phyloP scores from a whole-genome alignment of 192 early-diverging fungal species.

The Coemansia sp. region DNA sequence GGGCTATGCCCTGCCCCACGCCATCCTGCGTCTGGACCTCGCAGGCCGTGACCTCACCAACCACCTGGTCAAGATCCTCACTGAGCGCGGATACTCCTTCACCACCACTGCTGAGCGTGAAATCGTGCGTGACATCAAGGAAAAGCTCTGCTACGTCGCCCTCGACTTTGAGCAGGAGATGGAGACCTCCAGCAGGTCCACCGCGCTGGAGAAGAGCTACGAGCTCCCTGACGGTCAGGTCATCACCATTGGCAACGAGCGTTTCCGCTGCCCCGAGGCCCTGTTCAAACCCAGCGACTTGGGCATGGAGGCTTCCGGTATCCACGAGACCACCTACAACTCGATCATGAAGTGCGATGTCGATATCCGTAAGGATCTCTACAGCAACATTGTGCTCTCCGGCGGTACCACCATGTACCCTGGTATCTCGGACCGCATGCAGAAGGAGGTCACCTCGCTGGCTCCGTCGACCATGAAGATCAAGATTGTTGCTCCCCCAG shows the following conservation, averaged over 20 bases:
- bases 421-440: slow-evolving; percentile 96
- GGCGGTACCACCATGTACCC: slow-evolving; percentile 98
- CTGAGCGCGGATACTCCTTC: slow-evolving; percentile 95
- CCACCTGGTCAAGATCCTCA: slow-evolving; percentile 90
- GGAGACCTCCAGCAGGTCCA: slow-evolving; percentile 89
- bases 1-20: slow-evolving; percentile 93
- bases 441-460: slow-evolving; percentile 94
- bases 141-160: slow-evolving; percentile 98
- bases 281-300: slow-evolving; percentile 96
- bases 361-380: slow-evolving; percentile 94
- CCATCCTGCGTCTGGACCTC: slow-evolving; percentile 94
- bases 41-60: slow-evolving; percentile 97
- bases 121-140: slow-evolving; percentile 99
- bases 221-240: slow-evolving; percentile 98
- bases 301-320: slow-evolving; percentile 86
- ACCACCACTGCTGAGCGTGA: slow-evolving; percentile 94
- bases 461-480: slow-evolving; percentile 95
- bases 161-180: slow-evolving; percentile 98
- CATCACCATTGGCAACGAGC: slow-evolving; percentile 97
- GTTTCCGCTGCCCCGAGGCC: slow-evolving; percentile 96
- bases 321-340: slow-evolving; percentile 97
- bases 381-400: slow-evolving; percentile 94
- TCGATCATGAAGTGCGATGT: slow-evolving; percentile 98
- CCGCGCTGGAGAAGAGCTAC: slow-evolving; percentile 94
- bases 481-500: slow-evolving; percentile 98